Percentiles rank a stretch among this genome's conserved stretches.
phyloP scores from a whole-genome alignment of 805 yeast genomes.

The Scheffersomyces stipitis region DNA sequence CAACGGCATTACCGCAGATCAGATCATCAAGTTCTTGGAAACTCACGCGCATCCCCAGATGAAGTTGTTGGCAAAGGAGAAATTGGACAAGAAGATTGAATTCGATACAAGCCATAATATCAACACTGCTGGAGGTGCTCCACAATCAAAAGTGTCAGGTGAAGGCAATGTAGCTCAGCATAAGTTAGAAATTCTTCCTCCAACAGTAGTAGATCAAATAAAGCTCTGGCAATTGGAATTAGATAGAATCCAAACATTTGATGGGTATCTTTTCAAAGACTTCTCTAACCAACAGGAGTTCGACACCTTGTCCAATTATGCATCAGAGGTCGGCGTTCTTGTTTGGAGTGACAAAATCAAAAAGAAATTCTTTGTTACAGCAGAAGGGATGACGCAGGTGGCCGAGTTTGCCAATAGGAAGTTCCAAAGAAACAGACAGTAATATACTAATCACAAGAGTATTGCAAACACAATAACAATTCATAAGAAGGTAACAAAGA shows the following conservation, averaged over 20 bases:
- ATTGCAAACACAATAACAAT: too few species aligned
- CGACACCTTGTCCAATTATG: constrained; percentile 68
- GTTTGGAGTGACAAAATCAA: constrained; percentile 78
- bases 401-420: constrained; percentile 83
- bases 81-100: constrained; percentile 63
- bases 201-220: constrained; percentile 96
- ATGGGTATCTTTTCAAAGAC: constrained; percentile 86
- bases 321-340: constrained; percentile 87
- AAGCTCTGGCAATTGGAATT: constrained; percentile 94
- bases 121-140: constrained; percentile 45
- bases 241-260: constrained; percentile 84
- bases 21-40: constrained; percentile 83
- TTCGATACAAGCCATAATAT: constrained; percentile 52
- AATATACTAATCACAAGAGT: constrained; percentile 8
- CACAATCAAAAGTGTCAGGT: constrained; percentile 26
- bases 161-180: constrained; percentile 43
- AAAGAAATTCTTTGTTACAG: constrained; percentile 79
- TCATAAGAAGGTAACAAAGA: too few species aligned
- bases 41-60: constrained; percentile 94
- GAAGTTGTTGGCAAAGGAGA: constrained; percentile 71
- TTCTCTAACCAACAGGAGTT: constrained; percentile 78
- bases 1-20: constrained; percentile 94
- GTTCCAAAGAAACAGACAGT: constrained; percentile 11
- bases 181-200: constrained; percentile 70
- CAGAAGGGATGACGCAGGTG: constrained; percentile 85